Evolutionary conservation across 106 monocot species (phyloP).

Genomic region (Dactylorhiza incarnata): DNA sequence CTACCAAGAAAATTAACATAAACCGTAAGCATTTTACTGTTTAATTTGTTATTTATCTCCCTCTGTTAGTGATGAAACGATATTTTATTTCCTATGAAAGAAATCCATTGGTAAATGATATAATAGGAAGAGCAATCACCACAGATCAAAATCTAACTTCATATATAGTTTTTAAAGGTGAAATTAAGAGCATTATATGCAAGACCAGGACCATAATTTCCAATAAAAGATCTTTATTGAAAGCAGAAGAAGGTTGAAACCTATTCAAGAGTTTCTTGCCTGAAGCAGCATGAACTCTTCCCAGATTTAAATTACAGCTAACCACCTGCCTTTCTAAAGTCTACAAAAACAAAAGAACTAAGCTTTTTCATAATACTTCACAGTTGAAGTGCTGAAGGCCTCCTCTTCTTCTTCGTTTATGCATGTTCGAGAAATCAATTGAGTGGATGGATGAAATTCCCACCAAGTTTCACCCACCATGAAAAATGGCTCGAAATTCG

Average conservation of each 20-base stretch:
- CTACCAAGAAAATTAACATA: not conserved
- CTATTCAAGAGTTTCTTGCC: not conserved
- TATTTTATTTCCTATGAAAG: not conserved
- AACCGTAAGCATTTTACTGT: not conserved
- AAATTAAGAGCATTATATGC: not conserved
- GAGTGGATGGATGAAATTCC: not conserved
- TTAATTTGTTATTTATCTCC: not conserved
- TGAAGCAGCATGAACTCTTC: not conserved
- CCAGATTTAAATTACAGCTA: not conserved
- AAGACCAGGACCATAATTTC: not conserved
- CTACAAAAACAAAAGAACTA: not conserved
- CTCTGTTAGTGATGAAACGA: not conserved
- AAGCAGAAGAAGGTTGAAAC: not conserved
- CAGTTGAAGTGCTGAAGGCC: constrained; percentile 1
- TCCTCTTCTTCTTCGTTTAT: not conserved
- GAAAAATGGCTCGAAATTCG: constrained; percentile 12
- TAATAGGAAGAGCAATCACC: not conserved
- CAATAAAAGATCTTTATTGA: not conserved
- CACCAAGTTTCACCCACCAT: constrained; percentile 2
- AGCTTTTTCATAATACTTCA: constrained; percentile 3
- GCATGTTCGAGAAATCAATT: constrained; percentile 2
- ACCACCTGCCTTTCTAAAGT: not conserved
- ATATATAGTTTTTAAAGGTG: not conserved
- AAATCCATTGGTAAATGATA: not conserved
- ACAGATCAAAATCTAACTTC: not conserved